Conservation (phyloP, 2,329 filamentous ascomycete species). For the Aspergillus sp. region DNA sequence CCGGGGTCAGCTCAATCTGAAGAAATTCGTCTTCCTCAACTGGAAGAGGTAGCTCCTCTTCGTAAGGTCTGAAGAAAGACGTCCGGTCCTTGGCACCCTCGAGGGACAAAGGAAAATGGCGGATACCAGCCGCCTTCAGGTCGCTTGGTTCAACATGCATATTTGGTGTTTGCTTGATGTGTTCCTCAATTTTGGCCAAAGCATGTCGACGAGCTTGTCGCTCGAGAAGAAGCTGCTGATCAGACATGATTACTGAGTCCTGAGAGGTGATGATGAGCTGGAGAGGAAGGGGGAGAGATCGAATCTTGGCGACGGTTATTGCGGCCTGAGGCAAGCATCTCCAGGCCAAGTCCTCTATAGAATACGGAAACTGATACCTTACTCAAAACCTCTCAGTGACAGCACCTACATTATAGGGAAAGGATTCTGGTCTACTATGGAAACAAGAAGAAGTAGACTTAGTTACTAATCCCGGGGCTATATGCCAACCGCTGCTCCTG, state of each 20-base stretch:
- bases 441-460: no score
- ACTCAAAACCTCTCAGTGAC: no score
- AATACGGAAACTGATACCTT: no score
- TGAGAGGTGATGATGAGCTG: neutral
- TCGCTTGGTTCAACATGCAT: neutral
- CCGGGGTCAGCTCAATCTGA: neutral
- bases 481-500: no score
- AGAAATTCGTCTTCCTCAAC: slow-evolving; percentile 3
- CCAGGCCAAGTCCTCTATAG: no score
- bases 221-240: neutral
- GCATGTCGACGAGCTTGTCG: neutral
- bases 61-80: neutral
- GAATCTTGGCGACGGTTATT: no score
- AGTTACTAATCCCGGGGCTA: no score
- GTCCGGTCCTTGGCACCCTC: neutral
- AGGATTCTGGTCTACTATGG: no score
- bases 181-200: neutral
- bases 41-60: slow-evolving; percentile 3
- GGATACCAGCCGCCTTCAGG: slow-evolving; percentile 3
- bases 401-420: no score
- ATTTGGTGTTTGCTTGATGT: slow-evolving; percentile 3
- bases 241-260: neutral
- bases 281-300: no score
- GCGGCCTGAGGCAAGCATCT: no score
- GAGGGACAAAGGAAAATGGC: neutral